Evolutionary conservation across 2,329 filamentous ascomycete species (phyloP), one percentile per base, ranked within the genome.

Genomic region (Cercospora janseana): DNA sequence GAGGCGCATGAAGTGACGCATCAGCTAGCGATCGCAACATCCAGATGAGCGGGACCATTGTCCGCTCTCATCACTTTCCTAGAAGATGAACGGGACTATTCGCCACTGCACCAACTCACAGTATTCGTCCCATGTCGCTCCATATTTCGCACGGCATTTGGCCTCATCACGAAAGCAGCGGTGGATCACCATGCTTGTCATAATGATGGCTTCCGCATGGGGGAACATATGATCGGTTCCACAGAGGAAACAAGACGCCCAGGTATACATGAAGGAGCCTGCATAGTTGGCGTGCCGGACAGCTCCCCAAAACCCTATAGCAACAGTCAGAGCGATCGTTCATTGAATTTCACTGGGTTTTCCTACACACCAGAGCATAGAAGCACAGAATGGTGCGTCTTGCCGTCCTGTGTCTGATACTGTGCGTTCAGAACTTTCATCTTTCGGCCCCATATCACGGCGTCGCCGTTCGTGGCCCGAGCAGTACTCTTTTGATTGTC

Each of bases 1-100:
- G 82, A 77, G 72, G 62, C 82, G 72, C 58, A 80, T 86, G 63
- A 86, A 85, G 71, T 37, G 49, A 2, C 21, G 35, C 18, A 23
- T 2, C n/a, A 6, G 12, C 5, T 38, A n/a, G n/a, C n/a, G n/a
- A n/a, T n/a, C n/a, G n/a, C n/a, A 8, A 37, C 16, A 38, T n/a
- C 2, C 34, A 9, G 34, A 2, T 3, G 18, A 2, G 12, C 5
- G 9, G 18, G 4, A 12, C 9, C 24, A 15, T 9, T 21, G 9
- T 21, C 18, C 9, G 9, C 8, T 1, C 8, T 23, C 9, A 37
- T 37, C 35, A 38, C n/a, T n/a, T n/a, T n/a, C n/a, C n/a, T n/a
- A n/a, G 24, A 24, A 38, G 20, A 38, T 13, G 6, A 24, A 38
- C 0, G 35, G 35, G 0, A 38, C 35, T 38, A 38, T 38, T 10